Evolutionary conservation across 2,329 filamentous ascomycete species (phyloP), one percentile per base, ranked within the genome.

Genomic region (Paradendryphiella salina): DNA sequence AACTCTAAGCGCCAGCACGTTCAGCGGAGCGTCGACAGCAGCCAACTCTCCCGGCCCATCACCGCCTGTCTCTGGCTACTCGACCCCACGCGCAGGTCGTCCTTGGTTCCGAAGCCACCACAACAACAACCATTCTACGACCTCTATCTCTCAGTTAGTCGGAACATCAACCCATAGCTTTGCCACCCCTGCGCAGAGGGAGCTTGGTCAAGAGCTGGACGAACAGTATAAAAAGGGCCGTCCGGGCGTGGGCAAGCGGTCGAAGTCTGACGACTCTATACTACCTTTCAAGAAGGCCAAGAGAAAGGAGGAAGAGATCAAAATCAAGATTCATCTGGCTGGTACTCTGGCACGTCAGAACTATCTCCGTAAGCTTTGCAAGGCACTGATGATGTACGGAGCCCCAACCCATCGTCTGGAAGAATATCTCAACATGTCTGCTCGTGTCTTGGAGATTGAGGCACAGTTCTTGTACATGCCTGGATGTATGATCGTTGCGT

Each of bases 401-500:
- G 92, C 92, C 0, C 92, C 92, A 0, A 96, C 91, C 0, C 92
- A 96, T 75, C 86, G 92, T 9, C 78, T 96, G 15, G 92, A 96
- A 72, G 88, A 96, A 69, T 96, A 96, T 71, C 86, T 96, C 83
- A 86, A 82, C 56, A 95, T 93, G 88, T 91, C 89, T 7, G 87
- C 92, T 1, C 82, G 89, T n/a, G 89, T 94, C 1, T 81, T 96
- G 31, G 89, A 92, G 71, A 92, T 96, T 13, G 88, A 96, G 59
- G 88, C 87, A 5, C 90, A 96, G 64, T 96, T 94, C 62, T 76
- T 96, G 17, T 96, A 96, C 69, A 84, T 96, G 23, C 91, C 92
- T 0, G 89, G 89, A 0, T 95, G 89, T 66, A 96, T 96, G 92
- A 89, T 96, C 49, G 88, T 96, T 67, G 93, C 90, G 4, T 96